Evolutionary conservation across 2,329 filamentous ascomycete species (phyloP), one percentile per base, ranked within the genome.

Genomic region (Microsporum canis): DNA sequence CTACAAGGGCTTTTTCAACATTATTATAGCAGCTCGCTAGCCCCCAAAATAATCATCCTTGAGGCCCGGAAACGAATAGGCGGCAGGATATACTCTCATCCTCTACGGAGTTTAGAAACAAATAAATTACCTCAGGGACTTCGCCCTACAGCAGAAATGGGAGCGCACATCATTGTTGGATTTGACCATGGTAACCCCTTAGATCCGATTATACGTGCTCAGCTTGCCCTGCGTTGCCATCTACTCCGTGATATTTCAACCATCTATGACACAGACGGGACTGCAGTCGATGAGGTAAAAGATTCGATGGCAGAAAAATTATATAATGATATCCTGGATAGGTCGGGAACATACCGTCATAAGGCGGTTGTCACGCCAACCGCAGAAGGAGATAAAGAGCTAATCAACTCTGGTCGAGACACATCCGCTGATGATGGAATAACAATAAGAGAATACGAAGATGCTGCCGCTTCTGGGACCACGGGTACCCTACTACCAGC

Each of bases 81-180:
- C 45, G 94, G 94, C 45, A 85, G 94, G 66, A 90, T 99, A 23
- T 97, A 96, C 74, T 99, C 94, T 59, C 90, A 87, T 70, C 83
- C 82, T 55, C 73, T 86, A 63, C 77, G 76, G 78, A 80, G 84
- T 77, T 76, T 87, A 77, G 72, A 82, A 72, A 73, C 78, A 61
- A 70, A 78, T 69, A 74, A 76, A 65, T 67, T 84, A 70, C 75
- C 79, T 71, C 68, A 78, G 66, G 71, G 79, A 74, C 83, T 80
- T 72, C 82, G 75, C 58, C 88, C 87, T 69, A 97, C 91, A 23
- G 94, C 90, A 36, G 94, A 99, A 72, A 95, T 96, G 86, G 94
- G 94, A 33, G 94, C 92, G 60, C 96, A 99, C 80, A 97, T 99
- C 63, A 91, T 99, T 63, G 96, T 95, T 38, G 94, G 94, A 0